Evolutionary conservation across 176 grass and related monocot genomes (phyloP), one percentile per base, ranked within the genome.

Genomic region (Eragrostis curvula): DNA sequence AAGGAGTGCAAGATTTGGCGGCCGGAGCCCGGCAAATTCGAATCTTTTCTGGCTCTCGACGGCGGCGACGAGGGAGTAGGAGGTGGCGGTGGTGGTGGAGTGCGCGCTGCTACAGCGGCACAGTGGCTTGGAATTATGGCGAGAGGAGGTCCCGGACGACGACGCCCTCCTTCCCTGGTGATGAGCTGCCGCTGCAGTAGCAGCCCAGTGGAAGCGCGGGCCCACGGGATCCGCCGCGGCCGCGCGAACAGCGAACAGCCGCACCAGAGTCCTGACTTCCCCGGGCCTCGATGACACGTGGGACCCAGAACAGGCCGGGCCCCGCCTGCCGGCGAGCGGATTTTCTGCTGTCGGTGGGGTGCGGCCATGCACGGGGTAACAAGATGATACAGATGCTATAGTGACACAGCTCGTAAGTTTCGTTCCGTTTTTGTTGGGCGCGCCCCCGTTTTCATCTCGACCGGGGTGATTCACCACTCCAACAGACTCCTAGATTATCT

Each of bases 41-140:
- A 63, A 43, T 17, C 21, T 68, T 44, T 73, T 52, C 40, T 11
- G 51, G 57, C 25, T 60, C 62, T 28, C 25, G 72, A 20, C 78
- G 87, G 24, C 15, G 82, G 80, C 24, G 53, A 68, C n/a, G 60
- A 6, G 20, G 62, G 1, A 40, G 15, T 16, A 2, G 14, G 17
- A 3, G 47, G 64, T 1, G 64, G 64, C 12, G 73, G 75, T 1
- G 66, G 75, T 1, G 66, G 81, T 6, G 81, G 70, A 7, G 70
- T 47, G 63, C 51, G 43, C 20, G 36, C 46, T 80, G 70, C 64
- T 82, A 67, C 71, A 81, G 83, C 66, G 58, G 41, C 83, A 66
- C 84, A 79, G 84, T 83, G 50, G 79, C 49, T 69, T 55, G 84
- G 79, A 86, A 83, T 79, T 86, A 82, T 79, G 88, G 79, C 42